Percentiles rank a stretch among this genome's conserved stretches.
These are phyloP conservation scores for Caloboletus firmus DNA, from an alignment of 1,284 basidiomycete species.

Conservation along the genomic window DNA sequence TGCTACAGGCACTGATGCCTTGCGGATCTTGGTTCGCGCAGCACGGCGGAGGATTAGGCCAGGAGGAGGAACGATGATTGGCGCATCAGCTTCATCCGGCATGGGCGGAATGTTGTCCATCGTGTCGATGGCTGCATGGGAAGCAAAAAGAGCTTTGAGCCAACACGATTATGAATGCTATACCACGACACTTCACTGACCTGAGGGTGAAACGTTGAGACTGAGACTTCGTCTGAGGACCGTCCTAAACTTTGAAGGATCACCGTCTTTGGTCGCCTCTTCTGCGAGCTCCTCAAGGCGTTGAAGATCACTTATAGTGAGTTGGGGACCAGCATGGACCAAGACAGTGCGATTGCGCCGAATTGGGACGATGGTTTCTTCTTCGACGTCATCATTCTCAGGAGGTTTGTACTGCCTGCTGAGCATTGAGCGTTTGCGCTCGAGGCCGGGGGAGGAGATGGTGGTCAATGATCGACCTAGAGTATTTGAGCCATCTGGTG, in stretches of 20 bases:
- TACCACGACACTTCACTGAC: slow-evolving; percentile 50
- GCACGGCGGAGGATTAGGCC: slow-evolving; percentile 89
- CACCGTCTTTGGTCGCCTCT: slow-evolving; percentile 79
- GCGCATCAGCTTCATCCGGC: slow-evolving; percentile 80
- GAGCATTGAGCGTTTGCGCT: slow-evolving; percentile 85
- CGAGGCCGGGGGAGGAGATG: slow-evolving; percentile 52
- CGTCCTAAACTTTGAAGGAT: slow-evolving; percentile 80
- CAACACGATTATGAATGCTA: slow-evolving; percentile 11
- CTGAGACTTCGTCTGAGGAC: slow-evolving; percentile 87
- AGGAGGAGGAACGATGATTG: slow-evolving; percentile 86
- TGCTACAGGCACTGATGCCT: slow-evolving; percentile 67
- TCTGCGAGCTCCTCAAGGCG: slow-evolving; percentile 90
- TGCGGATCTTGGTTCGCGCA: slow-evolving; percentile 94
- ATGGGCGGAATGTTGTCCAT: slow-evolving; percentile 67
- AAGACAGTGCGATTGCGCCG: slow-evolving; percentile 67
- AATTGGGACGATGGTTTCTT: slow-evolving; percentile 66
- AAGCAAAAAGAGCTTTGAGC: slow-evolving; percentile 19
- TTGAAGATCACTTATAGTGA: slow-evolving; percentile 92
- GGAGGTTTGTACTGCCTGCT: slow-evolving; percentile 83
- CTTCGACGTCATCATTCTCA: slow-evolving; percentile 72
- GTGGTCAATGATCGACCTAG: slow-evolving; percentile 41
- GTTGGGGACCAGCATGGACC: slow-evolving; percentile 62
- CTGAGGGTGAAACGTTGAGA: slow-evolving; percentile 80
- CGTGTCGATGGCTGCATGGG: slow-evolving; percentile 55
- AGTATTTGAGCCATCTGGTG: slow-evolving; percentile 46